A percentile compares a stretch with the other conserved stretches of the same genome.
phyloP scores from a whole-genome alignment of 106 monocot genomes.

The Dendrobium nobile region DNA sequence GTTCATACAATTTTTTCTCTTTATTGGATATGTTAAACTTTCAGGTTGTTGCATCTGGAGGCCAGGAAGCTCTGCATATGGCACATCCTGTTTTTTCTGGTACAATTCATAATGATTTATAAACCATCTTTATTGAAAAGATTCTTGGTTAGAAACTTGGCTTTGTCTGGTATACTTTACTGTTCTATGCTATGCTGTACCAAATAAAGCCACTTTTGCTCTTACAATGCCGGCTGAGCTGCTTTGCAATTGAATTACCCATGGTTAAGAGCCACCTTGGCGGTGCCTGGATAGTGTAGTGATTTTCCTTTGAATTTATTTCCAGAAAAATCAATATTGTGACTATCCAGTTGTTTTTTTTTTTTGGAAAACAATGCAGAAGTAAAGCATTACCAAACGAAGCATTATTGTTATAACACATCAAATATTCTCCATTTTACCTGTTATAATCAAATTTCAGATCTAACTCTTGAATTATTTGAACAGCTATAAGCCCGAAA shows the following conservation, averaged over 20 bases:
- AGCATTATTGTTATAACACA: not conserved
- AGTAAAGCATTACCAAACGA: not conserved
- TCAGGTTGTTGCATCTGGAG: conserved; percentile 72
- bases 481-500: conserved; percentile 58
- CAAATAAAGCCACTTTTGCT: not conserved
- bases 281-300: not conserved
- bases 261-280: not conserved
- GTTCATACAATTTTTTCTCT: not conserved
- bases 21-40: conserved; percentile 1
- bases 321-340: not conserved
- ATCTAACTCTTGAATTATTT: conserved; percentile 13
- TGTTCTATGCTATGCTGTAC: not conserved
- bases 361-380: conserved; percentile 1
- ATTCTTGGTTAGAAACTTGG: conserved; percentile 3
- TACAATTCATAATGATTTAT: conserved; percentile 12
- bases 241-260: not conserved
- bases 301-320: conserved; percentile 1
- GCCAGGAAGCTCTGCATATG: conserved; percentile 25
- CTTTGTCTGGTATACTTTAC: not conserved
- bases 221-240: not conserved
- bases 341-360: not conserved
- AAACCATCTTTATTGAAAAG: not conserved
- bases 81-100: conserved; percentile 58
- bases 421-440: not conserved
- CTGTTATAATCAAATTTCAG: not conserved